Evolutionary conservation across 768 basidiomycete genomes (phyloP).

Genomic region (Termitomyces sp.): DNA sequence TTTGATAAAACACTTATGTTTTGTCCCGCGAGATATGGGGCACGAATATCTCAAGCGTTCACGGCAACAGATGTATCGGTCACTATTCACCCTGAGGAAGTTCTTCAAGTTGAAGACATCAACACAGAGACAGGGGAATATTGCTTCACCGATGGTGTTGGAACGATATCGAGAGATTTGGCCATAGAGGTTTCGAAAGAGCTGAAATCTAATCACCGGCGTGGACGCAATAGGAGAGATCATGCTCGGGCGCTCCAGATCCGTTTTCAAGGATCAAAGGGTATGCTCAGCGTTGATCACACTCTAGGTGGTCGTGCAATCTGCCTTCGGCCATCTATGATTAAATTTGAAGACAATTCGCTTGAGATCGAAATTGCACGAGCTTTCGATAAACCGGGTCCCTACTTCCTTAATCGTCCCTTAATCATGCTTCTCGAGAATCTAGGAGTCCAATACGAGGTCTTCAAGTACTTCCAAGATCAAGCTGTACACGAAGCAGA

Average conservation of each 20-base stretch:
- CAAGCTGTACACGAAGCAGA: slow-evolving; percentile 46
- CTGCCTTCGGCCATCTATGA: slow-evolving; percentile 57
- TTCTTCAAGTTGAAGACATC: slow-evolving; percentile 37
- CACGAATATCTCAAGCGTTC: slow-evolving; percentile 71
- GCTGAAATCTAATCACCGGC: slow-evolving; percentile 33
- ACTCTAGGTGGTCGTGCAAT: slow-evolving; percentile 46
- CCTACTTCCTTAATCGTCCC: slow-evolving; percentile 58
- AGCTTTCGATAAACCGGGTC: slow-evolving; percentile 57
- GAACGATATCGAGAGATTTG: slow-evolving; percentile 54
- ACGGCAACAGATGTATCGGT: slow-evolving; percentile 66
- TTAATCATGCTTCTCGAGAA: slow-evolving; percentile 65
- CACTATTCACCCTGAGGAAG: slow-evolving; percentile 44
- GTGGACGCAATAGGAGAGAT: slow-evolving; percentile 25
- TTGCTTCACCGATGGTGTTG: slow-evolving; percentile 70
- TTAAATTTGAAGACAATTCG: slow-evolving; percentile 58
- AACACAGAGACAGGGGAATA: slow-evolving; percentile 29
- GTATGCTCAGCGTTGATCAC: slow-evolving; percentile 59
- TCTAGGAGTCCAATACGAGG: slow-evolving; percentile 51
- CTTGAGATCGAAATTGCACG: slow-evolving; percentile 59
- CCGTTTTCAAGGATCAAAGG: slow-evolving; percentile 63
- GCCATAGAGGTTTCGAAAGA: slow-evolving; percentile 47
- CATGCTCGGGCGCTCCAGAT: slow-evolving; percentile 56
- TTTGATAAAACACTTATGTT: slow-evolving; percentile 46
- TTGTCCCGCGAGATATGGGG: slow-evolving; percentile 69
- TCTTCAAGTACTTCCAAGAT: slow-evolving; percentile 54